Conservation (phyloP, 495 filamentous ascomycete species). For the Penicillium malachiteum region DNA sequence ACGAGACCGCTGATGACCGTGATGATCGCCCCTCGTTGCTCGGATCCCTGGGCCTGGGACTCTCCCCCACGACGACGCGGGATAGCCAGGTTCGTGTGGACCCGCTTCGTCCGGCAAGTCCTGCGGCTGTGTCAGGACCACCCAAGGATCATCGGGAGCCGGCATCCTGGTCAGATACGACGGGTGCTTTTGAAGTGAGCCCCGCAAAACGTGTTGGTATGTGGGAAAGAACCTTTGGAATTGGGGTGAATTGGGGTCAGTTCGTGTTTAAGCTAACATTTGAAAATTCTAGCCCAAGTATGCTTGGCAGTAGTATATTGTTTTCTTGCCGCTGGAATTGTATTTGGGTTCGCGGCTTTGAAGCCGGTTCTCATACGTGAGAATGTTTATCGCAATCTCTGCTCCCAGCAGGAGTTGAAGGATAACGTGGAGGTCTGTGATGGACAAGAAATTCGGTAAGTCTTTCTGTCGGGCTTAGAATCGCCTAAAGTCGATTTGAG, state of each 20-base stretch:
- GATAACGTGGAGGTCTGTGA: slow-evolving; percentile 64
- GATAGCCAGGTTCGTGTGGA: slow-evolving; percentile 13
- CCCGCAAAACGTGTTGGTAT: slow-evolving; percentile 62
- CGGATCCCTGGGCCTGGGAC: slow-evolving; percentile 14
- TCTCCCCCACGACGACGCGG: slow-evolving; percentile 26
- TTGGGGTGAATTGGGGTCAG: not conserved
- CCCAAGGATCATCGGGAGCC: slow-evolving; percentile 10
- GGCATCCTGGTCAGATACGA: slow-evolving; percentile 39
- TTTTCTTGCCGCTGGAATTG: slow-evolving; percentile 71
- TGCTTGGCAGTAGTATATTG: slow-evolving; percentile 71
- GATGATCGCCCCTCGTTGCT: slow-evolving; percentile 32
- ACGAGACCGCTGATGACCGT: slow-evolving; percentile 28
- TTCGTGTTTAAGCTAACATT: not conserved
- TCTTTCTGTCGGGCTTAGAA: not conserved
- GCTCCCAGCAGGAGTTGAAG: slow-evolving; percentile 57
- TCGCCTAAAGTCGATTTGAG: no score
- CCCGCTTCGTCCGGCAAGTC: slow-evolving; percentile 8
- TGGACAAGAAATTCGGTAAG: slow-evolving; percentile 71
- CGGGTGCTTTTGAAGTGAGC: slow-evolving; percentile 69
- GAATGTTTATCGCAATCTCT: slow-evolving; percentile 62
- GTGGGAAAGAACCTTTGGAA: slow-evolving; percentile 16
- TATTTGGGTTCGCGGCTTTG: slow-evolving; percentile 73
- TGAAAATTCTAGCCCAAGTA: slow-evolving; percentile 35
- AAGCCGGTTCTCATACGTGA: slow-evolving; percentile 68
- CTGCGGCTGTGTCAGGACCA: not conserved